These are phyloP conservation scores for Antrodiella citrinella DNA, from an alignment of 768 basidiomycete genomes.

Conservation along the genomic window DNA sequence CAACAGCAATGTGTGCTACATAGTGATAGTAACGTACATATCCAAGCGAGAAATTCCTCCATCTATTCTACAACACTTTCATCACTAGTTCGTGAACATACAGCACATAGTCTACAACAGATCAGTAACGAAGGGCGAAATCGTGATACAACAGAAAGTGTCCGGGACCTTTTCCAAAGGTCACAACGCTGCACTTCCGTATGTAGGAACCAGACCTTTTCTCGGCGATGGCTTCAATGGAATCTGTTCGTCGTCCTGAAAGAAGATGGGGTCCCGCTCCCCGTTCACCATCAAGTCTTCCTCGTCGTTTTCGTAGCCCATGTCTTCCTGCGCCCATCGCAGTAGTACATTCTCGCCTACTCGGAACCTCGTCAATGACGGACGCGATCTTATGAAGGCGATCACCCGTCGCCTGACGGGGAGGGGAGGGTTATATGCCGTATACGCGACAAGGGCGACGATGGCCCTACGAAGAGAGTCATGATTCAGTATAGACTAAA, in stretches of 20 bases:
- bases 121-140: background rate
- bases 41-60: too few relatives aligned
- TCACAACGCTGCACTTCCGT: constrained; percentile 15
- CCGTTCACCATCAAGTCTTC: constrained; percentile 41
- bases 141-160: background rate
- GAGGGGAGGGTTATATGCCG: constrained; percentile 18
- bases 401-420: constrained; percentile 14
- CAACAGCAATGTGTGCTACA: background rate
- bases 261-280: constrained; percentile 18
- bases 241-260: constrained; percentile 36
- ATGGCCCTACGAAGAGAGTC: constrained; percentile 5
- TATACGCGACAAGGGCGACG: constrained; percentile 13
- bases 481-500: background rate
- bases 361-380: constrained; percentile 24
- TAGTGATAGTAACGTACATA: background rate
- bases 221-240: constrained; percentile 32
- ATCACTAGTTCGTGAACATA: too few relatives aligned
- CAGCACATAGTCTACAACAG: background rate
- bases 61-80: too few relatives aligned
- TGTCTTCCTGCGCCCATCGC: constrained; percentile 41
- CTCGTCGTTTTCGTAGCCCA: constrained; percentile 26
- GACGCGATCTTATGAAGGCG: constrained; percentile 16
- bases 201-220: constrained; percentile 7
- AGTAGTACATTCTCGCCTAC: constrained; percentile 34
- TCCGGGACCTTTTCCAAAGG: background rate